Evolutionary conservation across 495 filamentous ascomycete species (phyloP).

Genomic region (Penicillium antarcticum): DNA sequence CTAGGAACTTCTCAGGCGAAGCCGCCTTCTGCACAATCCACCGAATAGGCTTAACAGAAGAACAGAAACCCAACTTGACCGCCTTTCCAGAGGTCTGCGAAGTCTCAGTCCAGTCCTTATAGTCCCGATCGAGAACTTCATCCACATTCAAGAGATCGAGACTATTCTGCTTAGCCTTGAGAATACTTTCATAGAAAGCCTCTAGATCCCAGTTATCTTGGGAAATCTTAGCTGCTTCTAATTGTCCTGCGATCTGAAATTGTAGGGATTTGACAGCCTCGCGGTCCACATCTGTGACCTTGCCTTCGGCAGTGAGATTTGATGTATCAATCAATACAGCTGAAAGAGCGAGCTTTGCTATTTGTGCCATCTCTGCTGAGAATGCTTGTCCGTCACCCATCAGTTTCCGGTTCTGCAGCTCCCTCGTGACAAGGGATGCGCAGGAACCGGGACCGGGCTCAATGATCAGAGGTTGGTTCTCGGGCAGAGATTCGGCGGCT

Average conservation of each 20-base stretch:
- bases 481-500: slow-evolving; percentile 3
- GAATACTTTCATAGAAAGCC: slow-evolving; percentile 61
- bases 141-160: slow-evolving; percentile 62
- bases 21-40: slow-evolving; percentile 59
- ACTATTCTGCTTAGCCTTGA: slow-evolving; percentile 64
- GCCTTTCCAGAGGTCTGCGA: slow-evolving; percentile 17
- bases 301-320: slow-evolving; percentile 65
- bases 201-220: slow-evolving; percentile 38
- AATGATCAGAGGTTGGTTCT: slow-evolving; percentile 55
- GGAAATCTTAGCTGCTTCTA: slow-evolving; percentile 8
- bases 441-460: slow-evolving; percentile 71
- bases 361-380: slow-evolving; percentile 43
- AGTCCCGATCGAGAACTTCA: slow-evolving; percentile 85
- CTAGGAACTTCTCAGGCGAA: slow-evolving; percentile 38
- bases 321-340: slow-evolving; percentile 82
- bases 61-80: slow-evolving; percentile 68
- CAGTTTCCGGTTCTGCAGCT: slow-evolving; percentile 44
- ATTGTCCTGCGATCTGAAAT: slow-evolving; percentile 38
- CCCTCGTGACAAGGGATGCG: slow-evolving; percentile 67
- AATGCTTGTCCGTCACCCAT: slow-evolving; percentile 42
- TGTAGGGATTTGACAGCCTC: slow-evolving; percentile 64
- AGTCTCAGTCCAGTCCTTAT: slow-evolving; percentile 79
- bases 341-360: slow-evolving; percentile 74
- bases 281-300: slow-evolving; percentile 70
- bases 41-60: slow-evolving; percentile 62